A percentile compares a stretch with the other conserved stretches of the same genome.
phyloP scores from a whole-genome alignment of 805 yeast species.

The Teunomyces atbi region DNA sequence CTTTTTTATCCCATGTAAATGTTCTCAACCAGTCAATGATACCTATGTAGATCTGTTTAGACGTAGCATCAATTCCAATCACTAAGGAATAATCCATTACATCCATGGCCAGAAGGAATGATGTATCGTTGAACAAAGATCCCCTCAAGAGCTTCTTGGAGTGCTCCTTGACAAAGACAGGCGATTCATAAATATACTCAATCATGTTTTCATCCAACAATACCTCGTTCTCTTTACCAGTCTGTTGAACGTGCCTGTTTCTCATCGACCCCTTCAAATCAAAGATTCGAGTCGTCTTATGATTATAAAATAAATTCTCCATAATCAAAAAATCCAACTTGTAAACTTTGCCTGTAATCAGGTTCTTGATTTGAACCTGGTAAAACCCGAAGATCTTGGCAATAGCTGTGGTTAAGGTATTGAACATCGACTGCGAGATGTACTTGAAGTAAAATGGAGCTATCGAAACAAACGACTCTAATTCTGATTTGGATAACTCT shows the following conservation, averaged over 20 bases:
- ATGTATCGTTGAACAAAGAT: conserved; percentile 91
- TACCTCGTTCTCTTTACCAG: conserved; percentile 94
- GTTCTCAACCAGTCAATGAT: conserved; percentile 93
- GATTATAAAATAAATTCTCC: conserved; percentile 91
- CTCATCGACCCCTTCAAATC: conserved; percentile 98
- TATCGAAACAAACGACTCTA: conserved; percentile 90
- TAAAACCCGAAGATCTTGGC: conserved; percentile 96
- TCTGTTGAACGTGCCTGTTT: conserved; percentile 93
- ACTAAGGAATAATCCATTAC: conserved; percentile 98
- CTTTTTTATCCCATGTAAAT: conserved; percentile 97
- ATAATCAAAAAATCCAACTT: conserved; percentile 90
- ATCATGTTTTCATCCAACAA: conserved; percentile 96
- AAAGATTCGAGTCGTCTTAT: conserved; percentile 79
- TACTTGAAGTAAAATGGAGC: conserved; percentile 97
- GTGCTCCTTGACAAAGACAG: conserved; percentile 89
- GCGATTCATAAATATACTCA: conserved; percentile 94
- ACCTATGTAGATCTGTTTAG: conserved; percentile 80
- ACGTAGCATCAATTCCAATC: conserved; percentile 76
- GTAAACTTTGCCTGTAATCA: conserved; percentile 69
- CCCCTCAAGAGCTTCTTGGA: conserved; percentile 84
- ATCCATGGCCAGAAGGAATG: conserved; percentile 92
- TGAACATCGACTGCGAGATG: conserved; percentile 92
- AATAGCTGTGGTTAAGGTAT: conserved; percentile 89
- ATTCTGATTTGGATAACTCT: conserved; percentile 81
- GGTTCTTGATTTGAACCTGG: conserved; percentile 84